Percentiles rank a stretch among this genome's conserved stretches.
phyloP scores from a whole-genome alignment of 2,329 filamentous ascomycete species.

The Davidsoniella australis region DNA sequence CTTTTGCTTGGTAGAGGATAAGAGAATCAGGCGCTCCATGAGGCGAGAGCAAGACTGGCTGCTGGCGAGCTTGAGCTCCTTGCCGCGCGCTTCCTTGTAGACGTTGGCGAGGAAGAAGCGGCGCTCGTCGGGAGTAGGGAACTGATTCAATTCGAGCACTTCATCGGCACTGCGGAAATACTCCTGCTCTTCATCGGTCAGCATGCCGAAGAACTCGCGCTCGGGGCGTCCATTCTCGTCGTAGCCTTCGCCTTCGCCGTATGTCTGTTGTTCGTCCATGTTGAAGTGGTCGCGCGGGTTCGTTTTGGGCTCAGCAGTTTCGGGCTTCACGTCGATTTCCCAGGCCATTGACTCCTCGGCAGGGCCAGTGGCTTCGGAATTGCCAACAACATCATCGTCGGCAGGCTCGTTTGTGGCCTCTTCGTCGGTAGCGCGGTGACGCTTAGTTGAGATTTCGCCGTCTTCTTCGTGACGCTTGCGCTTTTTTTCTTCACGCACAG shows the following conservation, averaged over 20 bases:
- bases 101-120: conserved; percentile 62
- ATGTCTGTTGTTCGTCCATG: conserved; percentile 14
- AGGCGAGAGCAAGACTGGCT: conserved; percentile 89
- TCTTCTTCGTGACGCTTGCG: conserved; percentile 22
- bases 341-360: conserved; percentile 6
- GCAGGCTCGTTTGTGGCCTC: conserved; percentile 13
- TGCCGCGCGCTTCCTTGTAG: conserved; percentile 70
- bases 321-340: conserved; percentile 9
- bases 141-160: conserved; percentile 77
- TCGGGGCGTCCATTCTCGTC: conserved; percentile 26
- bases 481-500: conserved; percentile 25
- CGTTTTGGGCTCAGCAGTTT: neutral
- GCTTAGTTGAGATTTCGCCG: conserved; percentile 12
- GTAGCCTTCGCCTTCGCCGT: conserved; percentile 14
- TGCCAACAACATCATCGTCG: conserved; percentile 1
- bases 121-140: conserved; percentile 57
- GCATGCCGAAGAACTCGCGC: conserved; percentile 76
- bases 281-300: conserved; percentile 2
- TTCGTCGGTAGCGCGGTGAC: conserved; percentile 15
- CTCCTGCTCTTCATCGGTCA: conserved; percentile 84
- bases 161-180: conserved; percentile 87
- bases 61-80: conserved; percentile 89
- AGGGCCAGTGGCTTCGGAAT: neutral
- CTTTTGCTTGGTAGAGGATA: conserved; percentile 64
- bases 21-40: conserved; percentile 76